A percentile compares a stretch with the other conserved stretches of the same genome.
Conservation (phyloP, 768 basidiomycete species). For the Termitomyces sp. region DNA sequence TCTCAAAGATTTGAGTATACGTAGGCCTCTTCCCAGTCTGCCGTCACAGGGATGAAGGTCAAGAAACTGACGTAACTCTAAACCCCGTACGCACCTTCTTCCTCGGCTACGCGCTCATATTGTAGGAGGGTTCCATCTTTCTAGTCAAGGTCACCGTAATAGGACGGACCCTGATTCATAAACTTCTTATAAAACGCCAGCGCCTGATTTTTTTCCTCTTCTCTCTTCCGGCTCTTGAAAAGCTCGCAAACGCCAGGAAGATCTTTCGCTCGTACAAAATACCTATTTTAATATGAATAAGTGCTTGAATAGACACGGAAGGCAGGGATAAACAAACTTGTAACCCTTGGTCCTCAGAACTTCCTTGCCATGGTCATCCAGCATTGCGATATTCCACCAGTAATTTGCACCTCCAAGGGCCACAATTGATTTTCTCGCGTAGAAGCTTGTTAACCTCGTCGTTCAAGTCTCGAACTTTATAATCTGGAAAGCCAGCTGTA, state of each 20-base stretch:
- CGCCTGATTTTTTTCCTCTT: slow-evolving; percentile 84
- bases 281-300: slow-evolving; percentile 45
- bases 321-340: slow-evolving; percentile 56
- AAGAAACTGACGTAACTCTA: neutral
- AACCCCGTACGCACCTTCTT: slow-evolving; percentile 53
- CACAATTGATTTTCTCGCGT: slow-evolving; percentile 98
- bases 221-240: slow-evolving; percentile 83
- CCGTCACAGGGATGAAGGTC: neutral
- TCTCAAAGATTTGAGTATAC: slow-evolving; percentile 52
- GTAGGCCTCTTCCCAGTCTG: slow-evolving; percentile 75
- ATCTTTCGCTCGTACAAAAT: slow-evolving; percentile 96
- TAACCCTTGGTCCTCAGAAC: slow-evolving; percentile 97
- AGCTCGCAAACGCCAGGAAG: slow-evolving; percentile 93
- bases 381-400: slow-evolving; percentile 87
- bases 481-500: slow-evolving; percentile 88
- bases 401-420: slow-evolving; percentile 95
- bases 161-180: slow-evolving; percentile 79
- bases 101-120: slow-evolving; percentile 71
- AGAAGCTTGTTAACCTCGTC: slow-evolving; percentile 96
- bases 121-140: slow-evolving; percentile 61
- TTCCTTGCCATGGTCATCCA: slow-evolving; percentile 93
- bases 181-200: slow-evolving; percentile 84
- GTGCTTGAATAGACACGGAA: neutral
- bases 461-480: slow-evolving; percentile 93
- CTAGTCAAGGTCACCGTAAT: slow-evolving; percentile 93